A percentile compares a stretch with the other conserved stretches of the same genome.
Evolutionary conservation across 2,329 filamentous ascomycete species (phyloP).

Genomic region (Apiospora marii): DNA sequence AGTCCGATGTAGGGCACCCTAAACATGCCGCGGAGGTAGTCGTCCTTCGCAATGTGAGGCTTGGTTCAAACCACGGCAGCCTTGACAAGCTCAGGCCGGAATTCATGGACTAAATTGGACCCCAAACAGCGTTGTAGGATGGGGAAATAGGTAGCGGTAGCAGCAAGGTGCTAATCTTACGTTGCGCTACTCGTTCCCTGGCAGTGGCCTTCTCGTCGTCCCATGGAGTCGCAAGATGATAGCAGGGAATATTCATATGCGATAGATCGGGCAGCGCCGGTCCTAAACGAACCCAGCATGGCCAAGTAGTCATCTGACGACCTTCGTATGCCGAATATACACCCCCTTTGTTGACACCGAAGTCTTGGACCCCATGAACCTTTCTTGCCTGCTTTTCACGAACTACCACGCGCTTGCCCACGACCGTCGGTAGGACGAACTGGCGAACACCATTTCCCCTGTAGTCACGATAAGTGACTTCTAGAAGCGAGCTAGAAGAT

Average conservation of each 20-base stretch:
- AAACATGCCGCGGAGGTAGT: not conserved
- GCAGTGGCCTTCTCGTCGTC: not conserved
- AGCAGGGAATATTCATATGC: no score
- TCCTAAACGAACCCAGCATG: not conserved
- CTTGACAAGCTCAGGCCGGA: not conserved
- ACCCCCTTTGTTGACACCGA: not conserved
- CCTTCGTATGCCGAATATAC: not conserved
- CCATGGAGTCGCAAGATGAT: not conserved
- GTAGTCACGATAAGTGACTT: not conserved
- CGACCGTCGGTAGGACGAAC: not conserved
- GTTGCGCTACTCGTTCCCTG: not conserved
- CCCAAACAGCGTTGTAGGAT: not conserved
- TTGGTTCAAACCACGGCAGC: not conserved
- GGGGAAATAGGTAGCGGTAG: not conserved
- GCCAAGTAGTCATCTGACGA: not conserved
- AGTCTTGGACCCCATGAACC: not conserved
- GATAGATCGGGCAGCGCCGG: not conserved
- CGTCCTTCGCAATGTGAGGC: not conserved
- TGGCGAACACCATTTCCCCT: not conserved
- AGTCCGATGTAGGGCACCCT: not conserved
- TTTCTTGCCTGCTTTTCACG: not conserved
- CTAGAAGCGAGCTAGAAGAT: constrained; percentile 21
- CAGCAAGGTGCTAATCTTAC: not conserved
- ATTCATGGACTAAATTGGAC: not conserved
- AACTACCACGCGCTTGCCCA: not conserved